These are phyloP conservation scores for Fraxinus ornus DNA, from an alignment of 305 asterid species.

Conservation along the genomic window DNA sequence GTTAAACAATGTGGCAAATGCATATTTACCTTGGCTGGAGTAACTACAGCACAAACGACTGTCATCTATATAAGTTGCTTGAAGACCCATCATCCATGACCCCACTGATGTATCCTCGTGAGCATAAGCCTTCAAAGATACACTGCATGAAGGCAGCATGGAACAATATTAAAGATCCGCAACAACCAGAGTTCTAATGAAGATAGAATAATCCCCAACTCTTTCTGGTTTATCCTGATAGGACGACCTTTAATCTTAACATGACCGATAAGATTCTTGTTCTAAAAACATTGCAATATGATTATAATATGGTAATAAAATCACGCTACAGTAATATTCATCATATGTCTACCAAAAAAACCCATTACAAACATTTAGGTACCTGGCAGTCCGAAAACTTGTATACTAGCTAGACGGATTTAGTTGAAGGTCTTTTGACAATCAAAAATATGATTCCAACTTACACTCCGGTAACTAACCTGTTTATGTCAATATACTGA, in stretches of 20 bases:
- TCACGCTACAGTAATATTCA: not conserved
- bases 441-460: not conserved
- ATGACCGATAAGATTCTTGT: not conserved
- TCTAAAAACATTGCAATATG: not conserved
- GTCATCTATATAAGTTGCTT: conserved; percentile 84
- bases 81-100: conserved; percentile 97
- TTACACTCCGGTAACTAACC: conserved; percentile 39
- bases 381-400: not conserved
- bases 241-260: not conserved
- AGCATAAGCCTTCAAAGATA: conserved; percentile 78
- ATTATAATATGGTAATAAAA: not conserved
- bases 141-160: conserved; percentile 45
- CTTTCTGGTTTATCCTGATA: not conserved
- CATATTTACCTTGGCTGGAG: conserved; percentile 62
- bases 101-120: conserved; percentile 86
- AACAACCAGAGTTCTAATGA: not conserved
- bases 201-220: not conserved
- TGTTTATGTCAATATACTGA: conserved; percentile 71
- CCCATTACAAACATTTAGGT: not conserved
- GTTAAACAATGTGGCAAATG: not conserved
- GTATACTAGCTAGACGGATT: not conserved
- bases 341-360: not conserved
- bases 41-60: conserved; percentile 76
- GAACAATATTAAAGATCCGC: not conserved
- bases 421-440: not conserved